Base-by-base conservation (phyloP, 164 flowering plant species). In the Warburgia ugandensis region DNA sequence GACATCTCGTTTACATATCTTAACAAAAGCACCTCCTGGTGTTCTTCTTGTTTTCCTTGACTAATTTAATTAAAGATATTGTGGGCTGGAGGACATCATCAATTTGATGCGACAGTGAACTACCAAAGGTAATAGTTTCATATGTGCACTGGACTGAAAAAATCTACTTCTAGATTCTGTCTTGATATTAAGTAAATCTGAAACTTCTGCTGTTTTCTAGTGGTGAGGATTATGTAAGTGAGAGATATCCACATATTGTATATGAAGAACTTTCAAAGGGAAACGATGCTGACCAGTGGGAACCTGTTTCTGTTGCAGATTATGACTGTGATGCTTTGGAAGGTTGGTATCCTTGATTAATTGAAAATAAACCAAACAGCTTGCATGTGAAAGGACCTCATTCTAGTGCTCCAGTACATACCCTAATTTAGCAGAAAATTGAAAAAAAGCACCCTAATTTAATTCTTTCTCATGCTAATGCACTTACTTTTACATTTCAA, bases 41-140 rank as follows among this genome's bases (percentile, higher is more conserved):
- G n/a, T n/a, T n/a, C n/a, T n/a, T n/a, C n/a, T n/a, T n/a, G n/a
- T n/a, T n/a, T n/a, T n/a, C n/a, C n/a, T n/a, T 73, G 13, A 69
- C 64, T 44, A 32, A 33, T 20, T 53, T 13, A 32, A 44, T 26
- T 50, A 55, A 31, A 92, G 99, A 92, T 74, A 81, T 92, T 52
- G 99, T 92, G 14, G 99, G 99, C 47, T 92, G 99, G 99, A 78
- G 95, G 63, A 92, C 99, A 58, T 74, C 99, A 65, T 88, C 85
- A 23, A 85, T 92, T 49, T 73, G 99, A 59, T 85, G 96, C 22
- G 61, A 68, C 45, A 66, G 56, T 64, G 96, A 92, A 62, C 71
- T 92, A 40, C 99, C 99, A 46, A 77, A 79, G 95, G 99, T 92
- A 72, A 41, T 32, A 32, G 48, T 35, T 39, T 46, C 13, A 52